Evolutionary conservation across 2,329 filamentous ascomycete species (phyloP).

Genomic region (Cladosporium sp.): DNA sequence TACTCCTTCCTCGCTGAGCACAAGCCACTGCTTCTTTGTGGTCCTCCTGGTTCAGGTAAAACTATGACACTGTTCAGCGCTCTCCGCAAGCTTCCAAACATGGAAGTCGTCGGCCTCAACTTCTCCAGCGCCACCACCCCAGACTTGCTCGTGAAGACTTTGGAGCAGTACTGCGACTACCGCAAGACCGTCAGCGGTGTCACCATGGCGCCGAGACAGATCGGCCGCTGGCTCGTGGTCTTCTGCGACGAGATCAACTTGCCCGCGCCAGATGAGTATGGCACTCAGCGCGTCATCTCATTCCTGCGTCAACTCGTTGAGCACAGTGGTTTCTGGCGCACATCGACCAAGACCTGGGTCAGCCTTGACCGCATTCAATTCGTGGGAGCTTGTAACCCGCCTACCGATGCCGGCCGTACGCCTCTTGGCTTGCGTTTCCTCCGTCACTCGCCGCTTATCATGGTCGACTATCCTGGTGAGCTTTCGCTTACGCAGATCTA

Average conservation of each 20-base stretch:
- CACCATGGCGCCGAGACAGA: slow-evolving; percentile 90
- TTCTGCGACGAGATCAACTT: slow-evolving; percentile 99
- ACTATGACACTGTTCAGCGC: slow-evolving; percentile 99
- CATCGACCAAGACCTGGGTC: slow-evolving; percentile 96
- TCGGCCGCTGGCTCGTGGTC: slow-evolving; percentile 94
- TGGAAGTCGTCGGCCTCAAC: slow-evolving; percentile 98
- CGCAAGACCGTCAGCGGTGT: slow-evolving; percentile 97
- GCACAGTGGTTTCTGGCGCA: slow-evolving; percentile 98
- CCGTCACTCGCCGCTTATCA: slow-evolving; percentile 93
- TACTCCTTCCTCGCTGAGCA: slow-evolving; percentile 99
- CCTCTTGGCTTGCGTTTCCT: slow-evolving; percentile 91
- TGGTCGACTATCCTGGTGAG: slow-evolving; percentile 99
- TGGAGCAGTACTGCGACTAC: slow-evolving; percentile 99
- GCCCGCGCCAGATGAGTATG: slow-evolving; percentile 94
- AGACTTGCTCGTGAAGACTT: slow-evolving; percentile 96
- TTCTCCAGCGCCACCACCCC: slow-evolving; percentile 98
- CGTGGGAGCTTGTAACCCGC: slow-evolving; percentile 96
- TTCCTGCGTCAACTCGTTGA: slow-evolving; percentile 97
- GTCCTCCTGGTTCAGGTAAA: slow-evolving; percentile 96
- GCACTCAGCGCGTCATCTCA: slow-evolving; percentile 93
- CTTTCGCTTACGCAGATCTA: slow-evolving; percentile 95
- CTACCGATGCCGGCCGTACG: slow-evolving; percentile 93
- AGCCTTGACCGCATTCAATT: slow-evolving; percentile 97
- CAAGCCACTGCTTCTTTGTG: slow-evolving; percentile 92
- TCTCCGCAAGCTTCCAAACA: slow-evolving; percentile 91